Base-by-base conservation (phyloP, 805 yeast genomes). In the Zygosaccharomyces rouxii region DNA sequence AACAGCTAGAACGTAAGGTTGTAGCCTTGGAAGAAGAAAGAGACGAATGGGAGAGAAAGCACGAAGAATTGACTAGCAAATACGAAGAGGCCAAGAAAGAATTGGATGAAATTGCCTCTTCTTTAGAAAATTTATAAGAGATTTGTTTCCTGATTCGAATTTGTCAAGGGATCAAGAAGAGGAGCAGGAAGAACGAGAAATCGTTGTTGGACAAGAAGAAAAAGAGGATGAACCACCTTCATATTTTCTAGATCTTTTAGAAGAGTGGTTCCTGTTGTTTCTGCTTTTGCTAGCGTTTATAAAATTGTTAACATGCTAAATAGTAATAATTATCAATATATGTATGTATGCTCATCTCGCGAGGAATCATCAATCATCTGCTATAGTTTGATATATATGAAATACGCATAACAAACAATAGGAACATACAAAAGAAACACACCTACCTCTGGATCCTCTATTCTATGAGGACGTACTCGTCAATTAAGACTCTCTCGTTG, bases 41-140 rank as follows among this genome's bases (percentile, higher is more conserved):
- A 73, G 94, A 88, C 60, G 86, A 84, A 55, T 79, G 86, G 80
- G 97, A 94, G 76, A 79, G 80, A 75, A 89, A 89, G 74, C 85
- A 76, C 65, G 98, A 92, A 75, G 96, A 88, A 67, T 75, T 92
- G 70, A 76, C 84, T 59, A 83, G 78, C 66, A 84, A 90, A 74
- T 84, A 89, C 80, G 75, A 77, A 67, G 78, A 81, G 58, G 92
- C 96, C 56, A 86, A 88, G 79, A 81, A 86, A 59, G 99, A 94
- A 74, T 80, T 94, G 75, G 98, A 94, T 63, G 97, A 90, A 75
- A 90, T 94, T 75, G 84, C 89, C 70, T 89, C 89, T 69, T 97
- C 95, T 76, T 84, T 94, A 72, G 98, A 94, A 74, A 67, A 67
- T 58, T 67, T 67, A 60, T 67, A 58, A 55, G 28, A 40, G 23